phyloP scores from a whole-genome alignment of 768 basidiomycete genomes.

The Agrocybe praecox region DNA sequence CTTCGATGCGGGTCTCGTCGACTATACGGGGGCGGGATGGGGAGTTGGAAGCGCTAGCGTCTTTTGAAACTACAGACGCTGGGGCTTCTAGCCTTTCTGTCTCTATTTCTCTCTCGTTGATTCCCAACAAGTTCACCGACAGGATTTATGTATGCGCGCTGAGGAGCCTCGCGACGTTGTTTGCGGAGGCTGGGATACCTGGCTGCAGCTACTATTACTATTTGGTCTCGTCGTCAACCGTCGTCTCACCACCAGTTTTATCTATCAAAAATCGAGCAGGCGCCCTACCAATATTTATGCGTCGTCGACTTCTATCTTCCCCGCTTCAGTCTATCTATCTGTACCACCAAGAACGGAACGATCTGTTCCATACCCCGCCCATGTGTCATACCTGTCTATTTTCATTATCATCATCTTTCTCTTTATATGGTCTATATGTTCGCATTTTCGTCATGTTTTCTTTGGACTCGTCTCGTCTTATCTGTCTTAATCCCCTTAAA shows the following conservation, averaged over 20 bases:
- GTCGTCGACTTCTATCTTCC: background rate
- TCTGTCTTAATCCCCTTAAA: background rate
- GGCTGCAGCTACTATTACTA: conserved; percentile 2
- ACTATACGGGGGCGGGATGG: conserved; percentile 18
- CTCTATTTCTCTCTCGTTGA: background rate
- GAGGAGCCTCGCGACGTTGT: conserved; percentile 6
- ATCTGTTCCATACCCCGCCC: background rate
- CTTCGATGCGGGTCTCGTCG: conserved; percentile 3
- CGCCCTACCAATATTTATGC: background rate
- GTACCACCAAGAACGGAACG: background rate
- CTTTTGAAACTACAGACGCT: conserved; percentile 13
- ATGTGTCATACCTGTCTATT: background rate
- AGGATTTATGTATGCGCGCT: conserved; percentile 10
- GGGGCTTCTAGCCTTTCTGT: background rate
- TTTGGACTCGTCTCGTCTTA: conserved; percentile 4
- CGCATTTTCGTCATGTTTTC: background rate
- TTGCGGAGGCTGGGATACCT: conserved; percentile 3
- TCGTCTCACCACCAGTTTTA: background rate
- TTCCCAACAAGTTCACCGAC: background rate
- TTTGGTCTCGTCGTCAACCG: background rate
- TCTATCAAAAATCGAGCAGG: background rate
- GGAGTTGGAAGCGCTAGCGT: conserved; percentile 19
- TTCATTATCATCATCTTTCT: background rate
- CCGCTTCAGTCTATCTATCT: background rate
- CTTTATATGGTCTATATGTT: background rate